phyloP scores from a whole-genome alignment of 1,139 yeast genomes.

The Blastobotrys serpentis region DNA sequence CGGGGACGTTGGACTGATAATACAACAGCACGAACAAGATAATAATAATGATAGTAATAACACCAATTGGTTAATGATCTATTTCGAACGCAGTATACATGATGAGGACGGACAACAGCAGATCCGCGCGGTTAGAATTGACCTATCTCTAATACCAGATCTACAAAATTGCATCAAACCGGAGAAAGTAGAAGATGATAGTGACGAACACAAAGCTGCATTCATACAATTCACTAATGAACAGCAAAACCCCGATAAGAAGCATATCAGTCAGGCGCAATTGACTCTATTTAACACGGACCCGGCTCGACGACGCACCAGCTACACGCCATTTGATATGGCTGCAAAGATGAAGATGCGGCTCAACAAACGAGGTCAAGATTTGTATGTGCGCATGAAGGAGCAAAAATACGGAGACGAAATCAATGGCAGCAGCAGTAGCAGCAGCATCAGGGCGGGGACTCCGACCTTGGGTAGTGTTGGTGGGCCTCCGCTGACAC shows the following conservation, averaged over 20 bases:
- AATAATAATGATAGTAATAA: too few species aligned
- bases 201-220: background rate
- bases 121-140: conserved; percentile 9
- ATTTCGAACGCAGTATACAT: conserved; percentile 4
- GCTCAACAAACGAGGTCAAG: conserved; percentile 12
- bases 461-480: too few species aligned
- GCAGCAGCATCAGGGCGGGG: background rate
- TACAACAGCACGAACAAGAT: background rate
- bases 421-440: background rate
- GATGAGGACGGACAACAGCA: background rate
- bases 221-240: too few species aligned
- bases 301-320: conserved; percentile 1
- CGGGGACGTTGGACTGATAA: conserved; percentile 13
- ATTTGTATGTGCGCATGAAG: conserved; percentile 14
- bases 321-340: conserved; percentile 10
- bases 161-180: conserved; percentile 6
- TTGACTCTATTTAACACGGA: conserved; percentile 8
- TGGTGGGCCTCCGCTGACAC: too few species aligned
- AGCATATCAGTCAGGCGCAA: conserved; percentile 5
- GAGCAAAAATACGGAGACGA: conserved; percentile 13
- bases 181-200: conserved; percentile 10
- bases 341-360: conserved; percentile 14
- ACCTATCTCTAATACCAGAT: background rate
- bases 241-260: too few species aligned
- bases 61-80: conserved; percentile 11